Conservation (phyloP, 805 yeast species). For the Saturnispora dispora region DNA sequence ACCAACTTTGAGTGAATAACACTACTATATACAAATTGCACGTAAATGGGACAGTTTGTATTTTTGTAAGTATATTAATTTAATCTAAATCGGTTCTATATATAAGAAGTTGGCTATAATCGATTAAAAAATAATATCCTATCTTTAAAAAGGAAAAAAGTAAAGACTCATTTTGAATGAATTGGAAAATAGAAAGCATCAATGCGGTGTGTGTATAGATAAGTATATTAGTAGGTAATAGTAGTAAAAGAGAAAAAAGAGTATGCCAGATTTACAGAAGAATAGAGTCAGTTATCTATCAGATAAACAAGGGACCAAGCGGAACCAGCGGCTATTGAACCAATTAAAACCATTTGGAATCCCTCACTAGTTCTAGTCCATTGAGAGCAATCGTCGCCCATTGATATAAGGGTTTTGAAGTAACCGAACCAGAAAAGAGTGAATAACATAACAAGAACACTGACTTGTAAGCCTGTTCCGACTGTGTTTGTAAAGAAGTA, state of each 20-base stretch:
- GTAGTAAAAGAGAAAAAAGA: not conserved
- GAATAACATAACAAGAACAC: conserved; percentile 72
- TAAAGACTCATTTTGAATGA: not conserved
- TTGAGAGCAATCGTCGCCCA: conserved; percentile 66
- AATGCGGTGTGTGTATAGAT: not conserved
- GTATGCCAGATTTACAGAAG: not conserved
- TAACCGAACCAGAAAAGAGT: conserved; percentile 85
- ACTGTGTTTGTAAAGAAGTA: conserved; percentile 78
- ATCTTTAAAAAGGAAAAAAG: not conserved
- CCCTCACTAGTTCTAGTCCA: conserved; percentile 66
- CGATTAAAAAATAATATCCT: not conserved
- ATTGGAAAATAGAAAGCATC: not conserved
- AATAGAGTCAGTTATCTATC: conserved; percentile 26
- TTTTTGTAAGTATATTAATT: not conserved
- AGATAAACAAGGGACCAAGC: conserved; percentile 88
- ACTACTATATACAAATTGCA: not conserved
- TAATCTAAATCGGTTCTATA: no score
- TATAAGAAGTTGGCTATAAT: no score
- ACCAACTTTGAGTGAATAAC: no score
- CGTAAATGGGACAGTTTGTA: not conserved
- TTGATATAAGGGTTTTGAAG: conserved; percentile 72
- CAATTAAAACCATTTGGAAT: conserved; percentile 84
- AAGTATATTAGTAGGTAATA: not conserved
- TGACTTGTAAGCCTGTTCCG: conserved; percentile 61
- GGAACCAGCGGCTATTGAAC: conserved; percentile 95